Evolutionary conservation across 169 alveolate genomes (phyloP).

Genomic region (Neospora caninum): DNA sequence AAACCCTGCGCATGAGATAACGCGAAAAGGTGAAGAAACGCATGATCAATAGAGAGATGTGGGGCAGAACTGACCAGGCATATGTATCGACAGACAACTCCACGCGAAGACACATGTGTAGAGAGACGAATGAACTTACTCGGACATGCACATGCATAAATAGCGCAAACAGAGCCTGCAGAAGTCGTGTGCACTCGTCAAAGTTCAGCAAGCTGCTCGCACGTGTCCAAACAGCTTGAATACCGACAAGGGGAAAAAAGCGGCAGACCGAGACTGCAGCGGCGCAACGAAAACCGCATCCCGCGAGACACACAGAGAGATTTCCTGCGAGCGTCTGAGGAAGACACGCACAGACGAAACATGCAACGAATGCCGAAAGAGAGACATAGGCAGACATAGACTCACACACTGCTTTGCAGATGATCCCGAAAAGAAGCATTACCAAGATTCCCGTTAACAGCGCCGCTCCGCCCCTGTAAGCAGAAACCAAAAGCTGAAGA

Average conservation of each 20-base stretch:
- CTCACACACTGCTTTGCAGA: neutral
- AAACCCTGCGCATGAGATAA: neutral
- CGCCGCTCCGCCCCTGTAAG: neutral
- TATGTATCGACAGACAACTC: neutral
- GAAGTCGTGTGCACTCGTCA: neutral
- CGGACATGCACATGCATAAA: neutral
- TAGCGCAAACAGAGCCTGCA: neutral
- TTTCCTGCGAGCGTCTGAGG: neutral
- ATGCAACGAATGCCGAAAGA: no score
- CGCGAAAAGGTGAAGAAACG: neutral
- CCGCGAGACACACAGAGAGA: no score
- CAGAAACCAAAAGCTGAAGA: neutral
- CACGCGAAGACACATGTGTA: neutral
- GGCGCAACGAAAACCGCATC: no score
- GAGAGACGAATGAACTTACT: neutral
- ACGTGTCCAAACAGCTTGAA: no score
- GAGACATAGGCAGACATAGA: neutral
- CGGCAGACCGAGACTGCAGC: no score
- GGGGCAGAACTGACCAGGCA: neutral
- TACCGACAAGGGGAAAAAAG: no score
- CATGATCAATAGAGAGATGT: neutral
- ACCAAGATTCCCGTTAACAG: neutral
- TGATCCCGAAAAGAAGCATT: neutral
- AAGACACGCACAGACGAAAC: no score
- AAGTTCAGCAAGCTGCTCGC: no score